Evolutionary conservation across 306 rosid species (phyloP).

Genomic region (Sesbania bispinosa): DNA sequence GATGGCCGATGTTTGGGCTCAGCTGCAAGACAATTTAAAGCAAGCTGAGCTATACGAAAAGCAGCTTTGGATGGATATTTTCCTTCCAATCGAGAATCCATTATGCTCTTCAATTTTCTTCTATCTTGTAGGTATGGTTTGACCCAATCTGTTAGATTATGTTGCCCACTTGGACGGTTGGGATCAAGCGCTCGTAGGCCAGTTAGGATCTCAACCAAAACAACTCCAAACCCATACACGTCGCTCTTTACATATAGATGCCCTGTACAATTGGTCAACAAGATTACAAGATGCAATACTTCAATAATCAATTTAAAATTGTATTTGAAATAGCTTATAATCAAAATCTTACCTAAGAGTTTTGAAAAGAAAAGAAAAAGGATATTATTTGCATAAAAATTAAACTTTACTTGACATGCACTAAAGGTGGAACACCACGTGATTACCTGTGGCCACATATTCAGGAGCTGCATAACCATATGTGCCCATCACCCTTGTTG

Average conservation of each 20-base stretch:
- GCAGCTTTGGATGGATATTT: constrained; percentile 85
- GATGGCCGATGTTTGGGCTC: constrained; percentile 85
- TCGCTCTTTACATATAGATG: constrained; percentile 93
- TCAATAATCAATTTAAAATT: not conserved
- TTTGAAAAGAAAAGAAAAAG: too few species aligned
- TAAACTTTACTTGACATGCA: too few species aligned
- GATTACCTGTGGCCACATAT: constrained; percentile 80
- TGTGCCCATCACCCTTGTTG: constrained; percentile 97
- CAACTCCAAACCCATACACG: constrained; percentile 92
- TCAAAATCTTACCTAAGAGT: too few species aligned
- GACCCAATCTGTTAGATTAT: constrained; percentile 69
- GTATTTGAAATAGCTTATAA: too few species aligned
- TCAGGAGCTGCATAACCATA: constrained; percentile 98
- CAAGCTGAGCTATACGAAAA: constrained; percentile 62
- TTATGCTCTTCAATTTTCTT: constrained; percentile 63
- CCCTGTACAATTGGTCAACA: constrained; percentile 41
- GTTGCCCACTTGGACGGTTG: constrained; percentile 69
- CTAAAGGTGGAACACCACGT: not conserved
- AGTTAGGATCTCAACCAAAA: constrained; percentile 79
- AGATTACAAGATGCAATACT: not conserved
- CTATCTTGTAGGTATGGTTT: constrained; percentile 70
- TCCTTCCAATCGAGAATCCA: constrained; percentile 68
- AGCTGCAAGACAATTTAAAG: constrained; percentile 67
- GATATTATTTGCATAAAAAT: too few species aligned
- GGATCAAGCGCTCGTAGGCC: constrained; percentile 66